phyloP scores from a whole-genome alignment of 148 eudicot genomes.

The Selenicereus undatus region DNA sequence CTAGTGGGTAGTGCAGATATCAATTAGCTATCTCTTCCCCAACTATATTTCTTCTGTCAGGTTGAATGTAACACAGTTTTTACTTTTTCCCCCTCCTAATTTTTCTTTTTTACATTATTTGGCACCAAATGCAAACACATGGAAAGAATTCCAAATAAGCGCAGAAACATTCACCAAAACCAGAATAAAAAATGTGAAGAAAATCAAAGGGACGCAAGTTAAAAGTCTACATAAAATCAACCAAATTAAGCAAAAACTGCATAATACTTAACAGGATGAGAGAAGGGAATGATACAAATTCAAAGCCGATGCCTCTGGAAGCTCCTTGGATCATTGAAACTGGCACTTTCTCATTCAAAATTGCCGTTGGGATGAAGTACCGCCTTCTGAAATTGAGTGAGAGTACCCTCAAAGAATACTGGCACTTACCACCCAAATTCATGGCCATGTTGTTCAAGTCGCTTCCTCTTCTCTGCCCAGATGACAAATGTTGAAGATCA shows the following conservation, averaged over 20 bases:
- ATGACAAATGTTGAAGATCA: neutral
- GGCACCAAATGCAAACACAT: neutral
- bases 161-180: neutral
- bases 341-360: constrained; percentile 3
- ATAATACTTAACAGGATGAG: neutral
- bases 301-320: constrained; percentile 47
- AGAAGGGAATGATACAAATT: constrained; percentile 32
- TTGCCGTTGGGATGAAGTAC: constrained; percentile 3
- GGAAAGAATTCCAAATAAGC: neutral
- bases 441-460: neutral
- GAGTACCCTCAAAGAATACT: neutral
- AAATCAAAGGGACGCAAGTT: neutral
- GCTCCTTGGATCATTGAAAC: constrained; percentile 50
- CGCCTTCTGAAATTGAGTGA: neutral
- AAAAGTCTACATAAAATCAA: neutral
- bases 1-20: too few species aligned
- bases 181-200: neutral
- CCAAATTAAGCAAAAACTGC: too few species aligned
- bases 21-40: too few species aligned
- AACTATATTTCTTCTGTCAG: too few species aligned
- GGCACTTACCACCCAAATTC: constrained; percentile 1
- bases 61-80: too few species aligned
- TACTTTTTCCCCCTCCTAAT: too few species aligned
- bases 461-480: neutral
- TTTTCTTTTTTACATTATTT: too few species aligned